Evolutionary conservation across 306 rosid genomes (phyloP).

Genomic region (Lagenaria siceraria): DNA sequence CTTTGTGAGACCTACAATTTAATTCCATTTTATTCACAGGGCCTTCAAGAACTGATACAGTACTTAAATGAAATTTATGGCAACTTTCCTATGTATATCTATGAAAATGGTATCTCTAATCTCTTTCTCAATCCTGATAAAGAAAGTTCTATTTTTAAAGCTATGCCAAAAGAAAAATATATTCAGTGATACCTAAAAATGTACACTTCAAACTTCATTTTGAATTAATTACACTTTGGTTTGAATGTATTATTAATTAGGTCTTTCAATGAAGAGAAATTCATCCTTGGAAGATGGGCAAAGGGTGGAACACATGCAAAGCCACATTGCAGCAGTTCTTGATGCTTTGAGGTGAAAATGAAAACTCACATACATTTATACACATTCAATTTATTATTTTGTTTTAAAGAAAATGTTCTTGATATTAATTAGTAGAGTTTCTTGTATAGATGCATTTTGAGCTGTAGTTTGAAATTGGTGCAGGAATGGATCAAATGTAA

Average conservation of each 20-base stretch:
- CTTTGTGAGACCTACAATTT: too few relatives aligned
- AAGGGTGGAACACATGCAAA: conserved; percentile 32
- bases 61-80: conserved; percentile 40
- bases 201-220: too few relatives aligned
- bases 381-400: too few relatives aligned
- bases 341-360: conserved; percentile 26
- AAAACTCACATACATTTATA: too few relatives aligned
- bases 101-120: conserved; percentile 63
- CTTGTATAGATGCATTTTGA: not conserved
- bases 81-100: conserved; percentile 42
- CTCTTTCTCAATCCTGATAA: not conserved
- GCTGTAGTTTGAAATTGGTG: not conserved
- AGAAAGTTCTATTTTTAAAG: too few relatives aligned
- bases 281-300: conserved; percentile 48
- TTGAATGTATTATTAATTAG: conserved; percentile 7
- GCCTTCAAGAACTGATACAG: not conserved
- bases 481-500: conserved; percentile 48
- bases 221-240: not conserved
- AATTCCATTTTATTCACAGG: too few relatives aligned
- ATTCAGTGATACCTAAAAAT: too few relatives aligned
- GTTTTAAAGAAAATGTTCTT: too few relatives aligned
- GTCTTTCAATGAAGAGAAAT: conserved; percentile 31
- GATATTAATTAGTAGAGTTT: too few relatives aligned
- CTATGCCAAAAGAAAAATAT: too few relatives aligned
- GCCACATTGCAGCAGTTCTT: conserved; percentile 26